These are phyloP conservation scores for Escallonia rubra DNA, from an alignment of 129 eudicot genomes.

Conservation along the genomic window DNA sequence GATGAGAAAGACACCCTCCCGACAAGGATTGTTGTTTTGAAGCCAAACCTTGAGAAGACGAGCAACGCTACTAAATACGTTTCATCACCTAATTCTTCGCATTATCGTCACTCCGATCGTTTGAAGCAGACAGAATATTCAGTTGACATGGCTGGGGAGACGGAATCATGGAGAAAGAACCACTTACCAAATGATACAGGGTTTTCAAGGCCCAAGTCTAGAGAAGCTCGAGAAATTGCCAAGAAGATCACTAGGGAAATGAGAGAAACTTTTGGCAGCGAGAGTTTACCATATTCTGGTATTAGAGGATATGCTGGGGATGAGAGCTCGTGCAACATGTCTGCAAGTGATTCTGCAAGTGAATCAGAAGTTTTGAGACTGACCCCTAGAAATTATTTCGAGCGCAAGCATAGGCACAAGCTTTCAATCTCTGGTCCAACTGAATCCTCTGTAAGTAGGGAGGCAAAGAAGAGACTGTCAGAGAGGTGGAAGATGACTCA, in stretches of 20 bases:
- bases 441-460: conserved; percentile 55
- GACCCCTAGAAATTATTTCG: conserved; percentile 24
- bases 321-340: conserved; percentile 42
- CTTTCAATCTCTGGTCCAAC: conserved; percentile 20
- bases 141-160: conserved; percentile 12
- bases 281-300: conserved; percentile 25
- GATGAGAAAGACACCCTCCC: conserved; percentile 36
- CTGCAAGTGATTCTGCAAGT: conserved; percentile 42
- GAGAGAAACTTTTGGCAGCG: conserved; percentile 37
- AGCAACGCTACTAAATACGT: conserved; percentile 15
- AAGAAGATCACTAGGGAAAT: conserved; percentile 54
- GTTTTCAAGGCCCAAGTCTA: conserved; percentile 34
- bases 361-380: conserved; percentile 35
- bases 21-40: conserved; percentile 58
- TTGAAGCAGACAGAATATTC: conserved; percentile 15
- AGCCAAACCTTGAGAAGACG: conserved; percentile 50
- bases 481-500: conserved; percentile 38
- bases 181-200: conserved; percentile 23
- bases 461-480: conserved; percentile 66
- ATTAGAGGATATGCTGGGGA: conserved; percentile 56
- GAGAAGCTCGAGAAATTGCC: conserved; percentile 66
- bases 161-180: conserved; percentile 17
- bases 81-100: conserved; percentile 24
- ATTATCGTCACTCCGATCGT: conserved; percentile 8
- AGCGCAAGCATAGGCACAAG: conserved; percentile 20